Percentiles rank a stretch among this genome's conserved stretches.
Conservation (phyloP, 768 basidiomycete genomes). For the Tremella yokohamensis region DNA sequence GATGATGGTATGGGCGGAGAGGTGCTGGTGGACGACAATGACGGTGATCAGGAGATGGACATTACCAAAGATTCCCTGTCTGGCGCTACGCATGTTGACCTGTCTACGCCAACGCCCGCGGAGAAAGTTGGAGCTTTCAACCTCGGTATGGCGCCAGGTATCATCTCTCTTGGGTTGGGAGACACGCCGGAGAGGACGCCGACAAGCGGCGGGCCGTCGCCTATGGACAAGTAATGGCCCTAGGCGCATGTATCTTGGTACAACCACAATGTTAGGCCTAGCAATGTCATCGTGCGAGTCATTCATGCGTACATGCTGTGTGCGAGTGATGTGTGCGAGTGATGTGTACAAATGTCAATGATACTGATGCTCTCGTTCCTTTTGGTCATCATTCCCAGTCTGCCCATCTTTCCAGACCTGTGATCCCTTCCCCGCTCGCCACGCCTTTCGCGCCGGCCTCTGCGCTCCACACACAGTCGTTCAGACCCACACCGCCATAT, state of each 20-base stretch:
- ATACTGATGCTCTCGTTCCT: background rate
- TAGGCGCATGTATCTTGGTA: too few relatives aligned
- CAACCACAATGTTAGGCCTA: too few relatives aligned
- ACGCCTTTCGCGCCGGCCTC: conserved; percentile 53
- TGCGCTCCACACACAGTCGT: conserved; percentile 77
- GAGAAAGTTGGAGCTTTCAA: too few relatives aligned
- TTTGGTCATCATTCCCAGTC: background rate
- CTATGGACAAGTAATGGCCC: too few relatives aligned
- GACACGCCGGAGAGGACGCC: conserved; percentile 7
- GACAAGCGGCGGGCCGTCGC: background rate
- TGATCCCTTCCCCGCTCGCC: conserved; percentile 16
- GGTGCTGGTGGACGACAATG: background rate
- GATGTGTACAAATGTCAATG: background rate
- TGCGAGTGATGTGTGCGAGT: background rate
- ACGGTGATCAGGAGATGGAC: background rate
- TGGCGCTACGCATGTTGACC: too few relatives aligned
- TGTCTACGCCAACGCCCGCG: too few relatives aligned
- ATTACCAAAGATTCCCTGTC: background rate
- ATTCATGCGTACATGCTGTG: too few relatives aligned
- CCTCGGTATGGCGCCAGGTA: too few relatives aligned
- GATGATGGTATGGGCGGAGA: background rate
- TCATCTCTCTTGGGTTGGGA: background rate
- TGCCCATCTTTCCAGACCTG: conserved; percentile 44
- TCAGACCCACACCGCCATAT: conserved; percentile 78
- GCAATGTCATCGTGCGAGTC: too few relatives aligned